Evolutionary conservation across 345 rosid genomes (phyloP).

Genomic region (Gossypium rotundifolium): DNA sequence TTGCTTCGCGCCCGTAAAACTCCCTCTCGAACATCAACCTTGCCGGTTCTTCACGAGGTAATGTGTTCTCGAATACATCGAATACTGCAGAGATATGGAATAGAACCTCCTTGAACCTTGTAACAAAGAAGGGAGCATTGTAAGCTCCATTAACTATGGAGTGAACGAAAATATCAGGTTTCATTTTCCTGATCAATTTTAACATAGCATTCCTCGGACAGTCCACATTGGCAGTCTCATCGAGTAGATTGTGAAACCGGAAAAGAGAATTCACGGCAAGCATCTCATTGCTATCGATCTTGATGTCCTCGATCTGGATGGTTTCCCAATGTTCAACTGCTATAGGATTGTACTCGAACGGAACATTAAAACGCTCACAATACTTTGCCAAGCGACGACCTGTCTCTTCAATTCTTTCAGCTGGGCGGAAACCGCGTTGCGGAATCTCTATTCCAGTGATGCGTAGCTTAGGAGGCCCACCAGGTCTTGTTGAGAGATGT

Average conservation of each 20-base stretch:
- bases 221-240: constrained; percentile 53
- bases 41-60: constrained; percentile 37
- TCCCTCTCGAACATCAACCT: constrained; percentile 59
- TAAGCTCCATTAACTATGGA: constrained; percentile 49
- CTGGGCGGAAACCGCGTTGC: constrained; percentile 60
- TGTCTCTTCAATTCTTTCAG: constrained; percentile 61
- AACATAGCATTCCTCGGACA: constrained; percentile 58
- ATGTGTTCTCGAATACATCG: constrained; percentile 52
- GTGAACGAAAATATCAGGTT: constrained; percentile 52
- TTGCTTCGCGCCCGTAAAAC: constrained; percentile 51
- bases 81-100: constrained; percentile 63
- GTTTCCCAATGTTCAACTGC: constrained; percentile 66
- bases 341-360: constrained; percentile 63
- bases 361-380: constrained; percentile 66
- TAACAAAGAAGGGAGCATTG: constrained; percentile 69
- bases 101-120: constrained; percentile 72
- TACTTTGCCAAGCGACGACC: constrained; percentile 59
- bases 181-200: constrained; percentile 49
- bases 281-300: constrained; percentile 47
- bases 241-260: constrained; percentile 46
- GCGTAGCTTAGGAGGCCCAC: constrained; percentile 60
- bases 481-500: constrained; percentile 29
- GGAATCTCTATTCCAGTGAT: constrained; percentile 89
- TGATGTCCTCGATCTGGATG: constrained; percentile 55
- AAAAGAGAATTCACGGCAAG: constrained; percentile 51